A percentile compares a stretch with the other conserved stretches of the same genome.
phyloP scores from a whole-genome alignment of 192 early-diverging fungal genomes.

The Coemansia sp. region DNA sequence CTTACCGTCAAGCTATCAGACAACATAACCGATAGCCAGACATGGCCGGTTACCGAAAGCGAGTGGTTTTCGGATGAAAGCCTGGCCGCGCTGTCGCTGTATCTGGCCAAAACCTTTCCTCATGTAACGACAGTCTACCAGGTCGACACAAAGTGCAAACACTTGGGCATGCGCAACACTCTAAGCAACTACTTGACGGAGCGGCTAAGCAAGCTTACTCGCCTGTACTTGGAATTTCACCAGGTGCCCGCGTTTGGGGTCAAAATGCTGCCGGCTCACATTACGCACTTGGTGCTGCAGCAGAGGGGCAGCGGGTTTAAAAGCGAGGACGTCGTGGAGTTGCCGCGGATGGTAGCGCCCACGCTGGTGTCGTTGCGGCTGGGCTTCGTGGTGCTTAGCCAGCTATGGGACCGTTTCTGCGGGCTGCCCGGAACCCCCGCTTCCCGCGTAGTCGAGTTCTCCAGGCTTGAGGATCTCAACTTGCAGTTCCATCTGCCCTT shows the following conservation, averaged over 20 bases:
- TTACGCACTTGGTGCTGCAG: constrained; percentile 30
- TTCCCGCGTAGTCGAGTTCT: constrained; percentile 13
- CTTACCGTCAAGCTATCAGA: constrained; percentile 25
- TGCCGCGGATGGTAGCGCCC: constrained; percentile 32
- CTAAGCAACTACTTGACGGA: constrained; percentile 26
- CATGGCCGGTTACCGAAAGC: not conserved
- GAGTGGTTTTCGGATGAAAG: constrained; percentile 40
- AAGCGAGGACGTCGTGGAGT: constrained; percentile 32
- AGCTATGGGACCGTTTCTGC: constrained; percentile 42
- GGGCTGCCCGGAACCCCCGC: constrained; percentile 3
- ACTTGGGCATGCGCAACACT: constrained; percentile 27
- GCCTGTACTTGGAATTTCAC: constrained; percentile 21
- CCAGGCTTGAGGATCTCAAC: constrained; percentile 16
- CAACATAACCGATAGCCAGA: constrained; percentile 26
- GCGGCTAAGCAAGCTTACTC: constrained; percentile 12
- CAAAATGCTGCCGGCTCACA: constrained; percentile 33
- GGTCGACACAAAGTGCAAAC: constrained; percentile 28
- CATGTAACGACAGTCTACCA: constrained; percentile 19
- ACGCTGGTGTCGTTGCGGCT: constrained; percentile 26
- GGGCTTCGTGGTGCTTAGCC: constrained; percentile 27
- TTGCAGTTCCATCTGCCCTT: constrained; percentile 39
- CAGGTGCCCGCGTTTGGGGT: constrained; percentile 41
- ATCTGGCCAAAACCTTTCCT: constrained; percentile 12
- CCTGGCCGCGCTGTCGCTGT: constrained; percentile 17
- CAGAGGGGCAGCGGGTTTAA: constrained; percentile 8